Evolutionary conservation across 495 filamentous ascomycete genomes (phyloP), one percentile per base, ranked within the genome.

Genomic region (Neurospora sp.): DNA sequence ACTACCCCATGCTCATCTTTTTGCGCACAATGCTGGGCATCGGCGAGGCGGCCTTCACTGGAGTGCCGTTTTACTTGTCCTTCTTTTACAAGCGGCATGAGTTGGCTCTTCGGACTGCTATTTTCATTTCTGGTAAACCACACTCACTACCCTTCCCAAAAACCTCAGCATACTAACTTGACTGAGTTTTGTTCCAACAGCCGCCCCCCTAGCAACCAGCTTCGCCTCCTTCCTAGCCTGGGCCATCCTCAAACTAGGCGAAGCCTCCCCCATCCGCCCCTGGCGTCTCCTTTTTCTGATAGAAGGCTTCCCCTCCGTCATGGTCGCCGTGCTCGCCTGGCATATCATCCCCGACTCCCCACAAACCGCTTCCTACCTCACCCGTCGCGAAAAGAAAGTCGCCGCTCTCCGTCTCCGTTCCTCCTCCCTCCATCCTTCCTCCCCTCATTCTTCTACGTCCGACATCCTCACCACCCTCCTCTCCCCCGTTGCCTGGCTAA

Each of bases 11-110:
- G 48, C 84, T 93, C 78, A 89, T 95, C 80, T 80, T 87, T 5
- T 80, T 92, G 37, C 87, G 92, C 5, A 86, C 87, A 20, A 75
- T 94, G 6, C 84, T 95, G 20, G 92, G 92, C n/a, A 86, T 89
- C 4, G 87, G 88, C 48, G 93, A 95, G 81, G 89, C 89, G 6
- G 92, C 88, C 1, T 96, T 93, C 73, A 91, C 92, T 7, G 89
- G 89, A n/a, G 86, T 94, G 40, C 92, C 92, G 1, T 94, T 92
- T 72, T 88, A 95, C 39, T 83, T 97, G 0, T 92, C 90, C 0
- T 95, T 94, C 79, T 97, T 97, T 84, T 97, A 94, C 77, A 90
- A 91, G 73, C 85, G 93, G 20, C 84, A 91, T 84, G 93, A 96
- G 79, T 82, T 97, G 9, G 94, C 93, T 27, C 86, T 96, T 22